Conservation (phyloP, 257 asterid genomes). For the Ophiorrhiza pumila region DNA sequence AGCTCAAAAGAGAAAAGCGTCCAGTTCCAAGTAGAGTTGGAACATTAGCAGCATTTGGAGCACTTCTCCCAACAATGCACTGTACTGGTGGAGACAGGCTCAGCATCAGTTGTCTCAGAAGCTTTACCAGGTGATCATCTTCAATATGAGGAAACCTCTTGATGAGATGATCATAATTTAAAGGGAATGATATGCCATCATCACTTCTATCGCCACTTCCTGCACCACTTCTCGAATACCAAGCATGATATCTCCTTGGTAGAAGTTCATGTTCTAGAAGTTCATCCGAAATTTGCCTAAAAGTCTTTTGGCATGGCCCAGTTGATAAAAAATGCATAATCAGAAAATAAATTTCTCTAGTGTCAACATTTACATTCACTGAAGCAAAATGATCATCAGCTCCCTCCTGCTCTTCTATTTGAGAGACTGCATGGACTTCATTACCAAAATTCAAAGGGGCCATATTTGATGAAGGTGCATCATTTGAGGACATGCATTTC, state of each 20-base stretch:
- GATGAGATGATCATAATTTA: constrained; percentile 53
- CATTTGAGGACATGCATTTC: constrained; percentile 39
- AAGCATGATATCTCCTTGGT: constrained; percentile 94
- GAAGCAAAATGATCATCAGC: constrained; percentile 39
- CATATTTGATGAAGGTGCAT: constrained; percentile 41
- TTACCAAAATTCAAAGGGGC: constrained; percentile 42
- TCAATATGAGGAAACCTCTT: constrained; percentile 80
- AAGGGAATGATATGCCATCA: constrained; percentile 68
- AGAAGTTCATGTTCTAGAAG: constrained; percentile 82
- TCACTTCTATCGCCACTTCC: constrained; percentile 35
- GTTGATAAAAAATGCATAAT: constrained; percentile 90
- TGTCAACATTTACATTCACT: constrained; percentile 64
- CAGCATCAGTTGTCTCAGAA: constrained; percentile 78
- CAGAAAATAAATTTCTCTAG: constrained; percentile 79
- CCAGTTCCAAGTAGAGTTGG: constrained; percentile 96
- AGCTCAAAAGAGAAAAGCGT: constrained; percentile 65
- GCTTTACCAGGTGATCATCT: constrained; percentile 71
- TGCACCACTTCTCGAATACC: constrained; percentile 63
- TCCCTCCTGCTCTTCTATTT: constrained; percentile 49
- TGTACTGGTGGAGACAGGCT: constrained; percentile 60
- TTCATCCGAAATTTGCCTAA: constrained; percentile 57
- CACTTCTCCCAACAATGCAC: constrained; percentile 39
- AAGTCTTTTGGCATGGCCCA: constrained; percentile 83
- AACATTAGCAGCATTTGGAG: constrained; percentile 86
- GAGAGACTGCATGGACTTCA: constrained; percentile 45